These are phyloP conservation scores for Fusarium sp. DNA, from an alignment of 2,329 filamentous ascomycete species.

Conservation along the genomic window DNA sequence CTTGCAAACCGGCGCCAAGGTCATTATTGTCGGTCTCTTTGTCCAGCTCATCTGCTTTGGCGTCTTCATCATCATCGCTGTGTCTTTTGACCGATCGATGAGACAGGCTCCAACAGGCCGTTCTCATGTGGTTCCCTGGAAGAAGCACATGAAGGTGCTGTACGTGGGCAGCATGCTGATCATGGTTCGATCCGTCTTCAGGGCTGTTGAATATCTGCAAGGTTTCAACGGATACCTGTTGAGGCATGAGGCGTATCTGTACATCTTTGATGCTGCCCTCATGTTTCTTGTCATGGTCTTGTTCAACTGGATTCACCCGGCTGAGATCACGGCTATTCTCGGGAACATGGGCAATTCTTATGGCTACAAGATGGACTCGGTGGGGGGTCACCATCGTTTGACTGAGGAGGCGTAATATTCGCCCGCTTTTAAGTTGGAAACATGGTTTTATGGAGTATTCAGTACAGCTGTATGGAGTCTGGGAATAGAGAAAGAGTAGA, in stretches of 20 bases:
- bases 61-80: slow-evolving; percentile 60
- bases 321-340: slow-evolving; percentile 7
- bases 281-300: slow-evolving; percentile 57
- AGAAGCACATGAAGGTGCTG: slow-evolving; percentile 42
- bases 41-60: slow-evolving; percentile 66
- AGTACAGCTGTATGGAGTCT: accelerated
- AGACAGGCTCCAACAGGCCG: not conserved
- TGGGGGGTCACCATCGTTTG: not conserved
- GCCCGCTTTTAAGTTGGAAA: too few relatives aligned
- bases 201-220: slow-evolving; percentile 54
- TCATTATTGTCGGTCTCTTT: slow-evolving; percentile 64
- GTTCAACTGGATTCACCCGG: slow-evolving; percentile 53
- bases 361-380: slow-evolving; percentile 17
- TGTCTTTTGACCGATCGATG: slow-evolving; percentile 55
- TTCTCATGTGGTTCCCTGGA: slow-evolving; percentile 40
- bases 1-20: slow-evolving; percentile 50
- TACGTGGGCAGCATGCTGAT: slow-evolving; percentile 48
- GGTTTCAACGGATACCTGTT: slow-evolving; percentile 48
- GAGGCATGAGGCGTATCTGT: slow-evolving; percentile 47
- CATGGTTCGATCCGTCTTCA: slow-evolving; percentile 54
- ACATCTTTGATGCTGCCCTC: slow-evolving; percentile 51
- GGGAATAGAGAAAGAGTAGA: not conserved
- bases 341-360: not conserved
- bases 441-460: not conserved
- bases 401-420: not conserved